Evolutionary conservation across 2,329 filamentous ascomycete genomes (phyloP).

Genomic region (Pseudogymnoascus sp.): DNA sequence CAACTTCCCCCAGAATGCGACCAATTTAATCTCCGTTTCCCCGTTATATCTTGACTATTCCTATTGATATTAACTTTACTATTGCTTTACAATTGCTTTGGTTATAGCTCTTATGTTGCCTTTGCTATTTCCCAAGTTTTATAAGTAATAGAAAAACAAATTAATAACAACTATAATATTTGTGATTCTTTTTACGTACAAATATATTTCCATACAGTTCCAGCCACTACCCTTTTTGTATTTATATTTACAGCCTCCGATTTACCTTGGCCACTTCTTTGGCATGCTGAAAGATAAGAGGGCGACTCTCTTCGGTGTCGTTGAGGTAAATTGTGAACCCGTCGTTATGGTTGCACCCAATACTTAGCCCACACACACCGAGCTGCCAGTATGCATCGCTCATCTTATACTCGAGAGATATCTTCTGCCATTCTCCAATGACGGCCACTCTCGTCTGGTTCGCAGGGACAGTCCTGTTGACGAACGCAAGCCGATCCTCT

Average conservation of each 20-base stretch:
- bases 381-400: constrained; percentile 50
- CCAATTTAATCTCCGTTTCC: too few species aligned
- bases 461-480: constrained; percentile 30
- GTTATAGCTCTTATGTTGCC: too few species aligned
- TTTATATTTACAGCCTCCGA: neutral
- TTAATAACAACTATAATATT: too few species aligned
- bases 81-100: too few species aligned
- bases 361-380: constrained; percentile 42
- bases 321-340: constrained; percentile 50
- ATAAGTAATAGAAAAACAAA: too few species aligned
- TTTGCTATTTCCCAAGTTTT: too few species aligned
- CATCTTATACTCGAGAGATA: constrained; percentile 38
- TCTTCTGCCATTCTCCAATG: constrained; percentile 42
- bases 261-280: constrained; percentile 25
- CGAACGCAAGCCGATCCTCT: constrained; percentile 39
- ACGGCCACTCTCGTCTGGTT: constrained; percentile 38
- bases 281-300: constrained; percentile 38
- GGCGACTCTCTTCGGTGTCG: constrained; percentile 36
- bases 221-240: neutral
- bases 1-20: too few species aligned
- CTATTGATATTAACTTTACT: too few species aligned
- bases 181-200: neutral
- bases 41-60: too few species aligned
- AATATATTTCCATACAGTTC: neutral
- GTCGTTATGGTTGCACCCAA: constrained; percentile 46